phyloP scores from a whole-genome alignment of 2,329 filamentous ascomycete genomes.

The Aspergillus puulaauensis region DNA sequence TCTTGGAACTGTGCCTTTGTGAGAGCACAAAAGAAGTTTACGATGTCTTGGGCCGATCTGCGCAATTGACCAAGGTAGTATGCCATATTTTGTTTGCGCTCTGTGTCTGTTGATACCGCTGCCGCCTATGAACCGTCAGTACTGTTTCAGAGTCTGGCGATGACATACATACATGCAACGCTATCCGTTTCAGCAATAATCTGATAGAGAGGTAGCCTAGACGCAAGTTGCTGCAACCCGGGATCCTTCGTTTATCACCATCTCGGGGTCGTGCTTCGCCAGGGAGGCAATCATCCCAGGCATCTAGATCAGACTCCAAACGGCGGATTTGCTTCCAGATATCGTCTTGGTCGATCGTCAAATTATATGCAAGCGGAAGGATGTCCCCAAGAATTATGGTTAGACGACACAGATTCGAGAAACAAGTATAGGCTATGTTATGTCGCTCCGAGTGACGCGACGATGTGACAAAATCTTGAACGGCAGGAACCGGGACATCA shows the following conservation, averaged over 20 bases:
- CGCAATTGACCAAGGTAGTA: slow-evolving; percentile 23
- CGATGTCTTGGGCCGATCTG: slow-evolving; percentile 24
- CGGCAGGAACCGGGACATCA: slow-evolving; percentile 44
- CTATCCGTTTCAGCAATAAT: too few relatives aligned
- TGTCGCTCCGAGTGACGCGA: not conserved
- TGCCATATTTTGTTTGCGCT: slow-evolving; percentile 12
- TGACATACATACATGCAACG: too few relatives aligned
- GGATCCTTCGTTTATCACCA: too few relatives aligned
- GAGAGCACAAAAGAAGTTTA: slow-evolving; percentile 10
- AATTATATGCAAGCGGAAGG: slow-evolving; percentile 25
- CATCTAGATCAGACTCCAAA: slow-evolving; percentile 37
- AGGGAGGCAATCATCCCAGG: too few relatives aligned
- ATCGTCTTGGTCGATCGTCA: slow-evolving; percentile 28
- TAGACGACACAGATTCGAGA: slow-evolving; percentile 36
- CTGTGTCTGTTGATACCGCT: slow-evolving; percentile 35
- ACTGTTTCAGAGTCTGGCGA: too few relatives aligned
- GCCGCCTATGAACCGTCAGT: slow-evolving; percentile 15
- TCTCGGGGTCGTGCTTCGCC: too few relatives aligned
- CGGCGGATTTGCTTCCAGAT: slow-evolving; percentile 21
- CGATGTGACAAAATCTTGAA: not conserved
- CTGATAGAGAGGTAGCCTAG: too few relatives aligned
- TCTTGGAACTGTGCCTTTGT: too few relatives aligned
- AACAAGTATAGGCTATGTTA: not conserved
- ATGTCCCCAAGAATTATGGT: slow-evolving; percentile 35
- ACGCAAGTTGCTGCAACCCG: too few relatives aligned